phyloP scores from a whole-genome alignment of 2,329 filamentous ascomycete genomes.

The Aureobasidium sp. region DNA sequence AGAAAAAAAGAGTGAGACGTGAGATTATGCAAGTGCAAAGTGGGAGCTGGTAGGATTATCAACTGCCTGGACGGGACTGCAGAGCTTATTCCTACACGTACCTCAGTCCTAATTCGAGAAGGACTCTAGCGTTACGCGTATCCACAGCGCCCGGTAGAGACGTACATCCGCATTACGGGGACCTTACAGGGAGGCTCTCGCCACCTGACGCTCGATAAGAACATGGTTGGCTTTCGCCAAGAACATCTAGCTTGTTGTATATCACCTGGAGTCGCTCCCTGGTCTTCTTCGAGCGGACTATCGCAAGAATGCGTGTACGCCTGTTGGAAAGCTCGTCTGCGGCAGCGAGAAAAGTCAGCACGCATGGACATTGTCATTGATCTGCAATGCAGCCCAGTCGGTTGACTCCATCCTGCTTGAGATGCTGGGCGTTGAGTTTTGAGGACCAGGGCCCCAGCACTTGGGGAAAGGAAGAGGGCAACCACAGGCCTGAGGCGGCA shows the following conservation, averaged over 20 bases:
- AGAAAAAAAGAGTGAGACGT: neutral
- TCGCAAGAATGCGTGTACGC: too few relatives aligned
- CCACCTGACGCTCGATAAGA: constrained; percentile 4
- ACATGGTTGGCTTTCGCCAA: neutral
- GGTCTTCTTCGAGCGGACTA: neutral
- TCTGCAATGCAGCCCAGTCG: neutral
- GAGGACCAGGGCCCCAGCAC: neutral
- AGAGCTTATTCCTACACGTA: constrained; percentile 7
- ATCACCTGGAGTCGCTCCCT: neutral
- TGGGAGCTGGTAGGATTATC: constrained; percentile 5
- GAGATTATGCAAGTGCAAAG: neutral
- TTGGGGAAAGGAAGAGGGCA: too few relatives aligned
- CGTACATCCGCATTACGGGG: neutral
- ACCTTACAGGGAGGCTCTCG: neutral
- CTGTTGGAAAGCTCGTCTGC: neutral
- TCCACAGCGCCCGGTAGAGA: neutral
- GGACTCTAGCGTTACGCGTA: constrained; percentile 12
- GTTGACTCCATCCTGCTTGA: neutral
- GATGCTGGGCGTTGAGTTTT: neutral
- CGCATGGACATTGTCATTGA: neutral
- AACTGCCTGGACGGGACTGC: neutral
- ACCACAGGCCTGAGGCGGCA: too few relatives aligned
- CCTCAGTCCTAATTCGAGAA: constrained; percentile 10
- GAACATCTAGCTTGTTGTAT: neutral
- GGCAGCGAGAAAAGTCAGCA: neutral